A percentile compares a stretch with the other conserved stretches of the same genome.
Conservation (phyloP, 1,284 basidiomycete genomes). For the Pascua sp. region DNA sequence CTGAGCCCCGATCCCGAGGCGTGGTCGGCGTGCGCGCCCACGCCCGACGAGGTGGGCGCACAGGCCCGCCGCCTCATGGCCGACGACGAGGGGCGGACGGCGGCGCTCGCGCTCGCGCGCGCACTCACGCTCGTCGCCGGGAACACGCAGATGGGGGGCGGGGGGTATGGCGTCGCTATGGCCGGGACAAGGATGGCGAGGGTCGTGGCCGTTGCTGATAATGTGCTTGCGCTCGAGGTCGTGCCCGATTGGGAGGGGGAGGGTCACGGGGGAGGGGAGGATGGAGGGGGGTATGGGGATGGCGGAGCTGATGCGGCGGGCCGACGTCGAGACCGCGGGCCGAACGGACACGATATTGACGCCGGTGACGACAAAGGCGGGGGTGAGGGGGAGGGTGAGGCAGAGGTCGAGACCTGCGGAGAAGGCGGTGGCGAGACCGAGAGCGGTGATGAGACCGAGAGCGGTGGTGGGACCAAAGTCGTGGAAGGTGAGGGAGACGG, state of each 20-base stretch:
- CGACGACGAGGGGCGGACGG: neutral
- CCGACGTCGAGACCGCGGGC: too few relatives aligned
- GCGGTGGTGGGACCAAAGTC: too few relatives aligned
- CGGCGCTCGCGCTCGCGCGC: conserved; percentile 2
- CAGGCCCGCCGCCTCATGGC: neutral
- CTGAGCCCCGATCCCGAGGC: neutral
- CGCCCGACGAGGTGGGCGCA: neutral
- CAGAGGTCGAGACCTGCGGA: too few relatives aligned
- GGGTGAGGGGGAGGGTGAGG: too few relatives aligned
- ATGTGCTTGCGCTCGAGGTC: conserved; percentile 7
- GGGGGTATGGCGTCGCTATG: neutral
- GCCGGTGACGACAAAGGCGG: too few relatives aligned
- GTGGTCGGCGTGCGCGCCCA: neutral
- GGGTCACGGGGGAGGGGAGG: too few relatives aligned
- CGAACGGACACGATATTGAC: too few relatives aligned
- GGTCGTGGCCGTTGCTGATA: conserved; percentile 1
- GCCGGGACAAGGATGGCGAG: conserved; percentile 4
- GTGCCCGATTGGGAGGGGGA: neutral
- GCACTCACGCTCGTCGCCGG: neutral
- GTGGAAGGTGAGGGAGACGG: too few relatives aligned
- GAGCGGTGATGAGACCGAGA: too few relatives aligned
- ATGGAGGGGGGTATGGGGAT: too few relatives aligned
- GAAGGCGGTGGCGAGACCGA: too few relatives aligned
- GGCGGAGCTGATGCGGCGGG: neutral
- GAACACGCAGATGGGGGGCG: neutral